Conservation (phyloP, 208 protist species). For the Trypanosoma platydactyli region DNA sequence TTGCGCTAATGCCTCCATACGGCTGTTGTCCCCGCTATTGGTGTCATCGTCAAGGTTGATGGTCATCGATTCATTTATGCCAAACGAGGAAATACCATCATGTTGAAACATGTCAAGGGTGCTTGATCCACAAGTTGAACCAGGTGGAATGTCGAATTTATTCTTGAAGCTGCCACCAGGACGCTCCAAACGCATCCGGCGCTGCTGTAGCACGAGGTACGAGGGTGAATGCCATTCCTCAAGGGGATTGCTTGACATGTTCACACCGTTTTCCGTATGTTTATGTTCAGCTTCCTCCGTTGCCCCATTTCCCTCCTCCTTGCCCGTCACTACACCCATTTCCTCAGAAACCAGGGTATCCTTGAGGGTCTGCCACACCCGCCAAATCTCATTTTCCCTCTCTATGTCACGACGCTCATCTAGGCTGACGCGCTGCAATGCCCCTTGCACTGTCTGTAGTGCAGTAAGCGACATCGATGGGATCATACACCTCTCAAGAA, state of each 20-base stretch:
- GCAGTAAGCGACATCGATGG: background rate
- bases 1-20: conserved; percentile 26
- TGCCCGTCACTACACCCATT: background rate
- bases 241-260: background rate
- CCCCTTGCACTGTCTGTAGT: background rate
- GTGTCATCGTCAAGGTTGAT: conserved; percentile 15
- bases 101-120: too few relatives aligned
- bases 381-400: background rate
- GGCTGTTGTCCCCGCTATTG: background rate
- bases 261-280: background rate
- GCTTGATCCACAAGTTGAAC: too few relatives aligned
- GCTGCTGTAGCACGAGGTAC: background rate
- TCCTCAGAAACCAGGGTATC: background rate
- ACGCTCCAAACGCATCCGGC: background rate
- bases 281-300: background rate
- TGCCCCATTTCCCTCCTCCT: background rate
- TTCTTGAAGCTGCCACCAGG: background rate
- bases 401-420: background rate
- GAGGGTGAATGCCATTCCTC: background rate
- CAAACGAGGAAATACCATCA: background rate
- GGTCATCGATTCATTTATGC: conserved; percentile 9
- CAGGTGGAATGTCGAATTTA: too few relatives aligned
- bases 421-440: background rate
- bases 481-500: conserved; percentile 7
- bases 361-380: background rate